phyloP scores from a whole-genome alignment of 768 basidiomycete species.

The Omphalotus guepiniiformis region DNA sequence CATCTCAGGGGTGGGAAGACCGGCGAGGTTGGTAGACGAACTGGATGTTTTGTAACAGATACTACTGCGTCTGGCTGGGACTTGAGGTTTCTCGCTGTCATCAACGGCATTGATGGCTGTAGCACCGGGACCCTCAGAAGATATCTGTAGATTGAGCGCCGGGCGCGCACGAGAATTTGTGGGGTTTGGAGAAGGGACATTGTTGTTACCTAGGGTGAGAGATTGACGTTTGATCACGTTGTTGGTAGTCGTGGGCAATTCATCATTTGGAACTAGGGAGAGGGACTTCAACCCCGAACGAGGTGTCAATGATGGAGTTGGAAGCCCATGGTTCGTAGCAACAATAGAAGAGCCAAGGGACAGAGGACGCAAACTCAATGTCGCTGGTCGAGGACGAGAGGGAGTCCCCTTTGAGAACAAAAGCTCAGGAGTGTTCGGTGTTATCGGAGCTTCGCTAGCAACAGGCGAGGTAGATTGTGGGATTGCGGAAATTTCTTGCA shows the following conservation, averaged over 20 bases:
- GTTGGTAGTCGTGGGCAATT: constrained; percentile 17
- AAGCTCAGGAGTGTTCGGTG: constrained; percentile 27
- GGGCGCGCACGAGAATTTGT: constrained; percentile 27
- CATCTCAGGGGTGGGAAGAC: constrained; percentile 70
- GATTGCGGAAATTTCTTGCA: constrained; percentile 18
- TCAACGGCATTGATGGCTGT: background rate
- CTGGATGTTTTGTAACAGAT: constrained; percentile 67
- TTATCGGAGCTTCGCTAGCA: constrained; percentile 11
- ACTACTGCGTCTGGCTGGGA: constrained; percentile 41
- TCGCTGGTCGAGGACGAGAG: constrained; percentile 60
- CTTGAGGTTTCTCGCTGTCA: constrained; percentile 8
- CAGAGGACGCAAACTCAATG: constrained; percentile 63
- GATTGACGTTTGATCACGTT: constrained; percentile 29
- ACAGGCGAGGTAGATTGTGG: constrained; percentile 17
- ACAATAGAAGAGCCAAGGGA: constrained; percentile 60
- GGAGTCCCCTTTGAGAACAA: constrained; percentile 33
- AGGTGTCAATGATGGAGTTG: constrained; percentile 54
- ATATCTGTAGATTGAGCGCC: constrained; percentile 32
- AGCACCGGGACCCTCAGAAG: background rate
- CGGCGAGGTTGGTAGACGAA: constrained; percentile 33
- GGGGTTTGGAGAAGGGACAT: constrained; percentile 25
- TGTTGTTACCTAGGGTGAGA: constrained; percentile 18
- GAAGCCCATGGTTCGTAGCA: constrained; percentile 33
- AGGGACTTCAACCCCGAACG: constrained; percentile 49
- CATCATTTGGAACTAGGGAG: constrained; percentile 38